Base-by-base conservation (phyloP, 495 filamentous ascomycete species). In the Elaphomyces granulatus region DNA sequence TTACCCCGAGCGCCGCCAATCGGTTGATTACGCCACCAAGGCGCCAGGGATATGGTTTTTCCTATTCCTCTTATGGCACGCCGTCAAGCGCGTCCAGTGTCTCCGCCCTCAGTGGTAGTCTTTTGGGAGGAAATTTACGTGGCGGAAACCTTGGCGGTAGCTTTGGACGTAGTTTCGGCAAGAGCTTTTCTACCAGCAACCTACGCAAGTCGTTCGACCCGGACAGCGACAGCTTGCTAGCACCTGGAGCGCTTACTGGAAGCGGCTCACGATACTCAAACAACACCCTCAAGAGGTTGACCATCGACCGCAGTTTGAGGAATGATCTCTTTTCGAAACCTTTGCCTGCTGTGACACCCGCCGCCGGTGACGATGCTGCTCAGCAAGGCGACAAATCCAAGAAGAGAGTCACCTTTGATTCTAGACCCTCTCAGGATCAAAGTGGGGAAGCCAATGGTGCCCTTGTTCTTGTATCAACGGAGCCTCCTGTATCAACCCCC, bases 371-470 rank as follows among this genome's bases (percentile, higher is more conserved):
- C 19, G 62, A 68, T 15, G 38, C 53, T 3, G 33, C 46, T 3
- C 60, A 53, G 9, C 53, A 67, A 3, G 37, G 56, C 12, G 56
- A 63, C 34, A 63, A 67, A 19, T 59, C 82, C 45, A 82, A 75
- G 50, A 94, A 94, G 63, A 75, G 77, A 41, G 90, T 95, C 38
- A 94, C 84, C 60, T 96, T 96, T 49, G 84, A 94, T 49, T 73
- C 77, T 8, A 66, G 64, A 45, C 63, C 68, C 12, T 46, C 55
- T 15, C 40, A 37, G 8, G n/a, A 12, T 3, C 9, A 4, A 8
- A 21, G 20, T n/a, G 41, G 21, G 16, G 55, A 62, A 2, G 52
- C 59, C 12, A 66, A 67, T 43, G 60, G 61, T 14, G 59, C 65
- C 19, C 55, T 67, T 43, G 57, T 68, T 15, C 58, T 63, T 28